These are phyloP conservation scores for Bromus sterilis DNA, from an alignment of 176 grass and related monocot species.

Conservation along the genomic window DNA sequence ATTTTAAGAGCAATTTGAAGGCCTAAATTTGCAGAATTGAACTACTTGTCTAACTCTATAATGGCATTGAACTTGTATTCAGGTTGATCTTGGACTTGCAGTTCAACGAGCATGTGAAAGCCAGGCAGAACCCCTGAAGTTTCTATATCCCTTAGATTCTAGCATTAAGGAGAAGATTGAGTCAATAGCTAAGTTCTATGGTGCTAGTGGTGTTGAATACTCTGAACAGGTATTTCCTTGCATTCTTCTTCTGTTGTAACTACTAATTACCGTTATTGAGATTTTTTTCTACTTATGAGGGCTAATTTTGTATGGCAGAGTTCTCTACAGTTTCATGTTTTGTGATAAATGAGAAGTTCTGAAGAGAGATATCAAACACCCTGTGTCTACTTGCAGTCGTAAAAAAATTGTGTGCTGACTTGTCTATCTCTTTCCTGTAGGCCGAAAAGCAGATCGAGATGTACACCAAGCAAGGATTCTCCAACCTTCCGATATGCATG, in stretches of 20 bases:
- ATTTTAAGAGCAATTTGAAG: neutral
- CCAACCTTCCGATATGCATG: slow-evolving; percentile 93
- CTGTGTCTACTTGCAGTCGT: neutral
- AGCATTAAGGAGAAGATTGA: slow-evolving; percentile 97
- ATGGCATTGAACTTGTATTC: slow-evolving; percentile 10
- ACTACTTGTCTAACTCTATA: neutral
- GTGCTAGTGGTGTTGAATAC: slow-evolving; percentile 78
- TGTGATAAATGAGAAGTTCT: neutral
- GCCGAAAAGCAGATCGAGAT: slow-evolving; percentile 93
- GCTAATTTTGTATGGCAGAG: neutral
- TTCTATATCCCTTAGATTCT: slow-evolving; percentile 78
- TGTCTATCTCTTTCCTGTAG: slow-evolving; percentile 21
- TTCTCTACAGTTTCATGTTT: neutral
- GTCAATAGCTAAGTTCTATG: slow-evolving; percentile 85
- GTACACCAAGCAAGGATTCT: slow-evolving; percentile 93
- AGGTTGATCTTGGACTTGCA: slow-evolving; percentile 89
- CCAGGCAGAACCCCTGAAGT: slow-evolving; percentile 60
- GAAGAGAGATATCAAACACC: neutral
- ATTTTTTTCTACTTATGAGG: neutral
- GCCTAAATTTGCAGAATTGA: neutral
- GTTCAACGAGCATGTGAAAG: slow-evolving; percentile 93
- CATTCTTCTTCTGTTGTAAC: neutral
- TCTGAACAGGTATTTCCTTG: slow-evolving; percentile 64
- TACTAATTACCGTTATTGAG: neutral
- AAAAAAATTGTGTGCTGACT: neutral